Conservation (phyloP, 441 rosid species). For the Erodium texanum region DNA sequence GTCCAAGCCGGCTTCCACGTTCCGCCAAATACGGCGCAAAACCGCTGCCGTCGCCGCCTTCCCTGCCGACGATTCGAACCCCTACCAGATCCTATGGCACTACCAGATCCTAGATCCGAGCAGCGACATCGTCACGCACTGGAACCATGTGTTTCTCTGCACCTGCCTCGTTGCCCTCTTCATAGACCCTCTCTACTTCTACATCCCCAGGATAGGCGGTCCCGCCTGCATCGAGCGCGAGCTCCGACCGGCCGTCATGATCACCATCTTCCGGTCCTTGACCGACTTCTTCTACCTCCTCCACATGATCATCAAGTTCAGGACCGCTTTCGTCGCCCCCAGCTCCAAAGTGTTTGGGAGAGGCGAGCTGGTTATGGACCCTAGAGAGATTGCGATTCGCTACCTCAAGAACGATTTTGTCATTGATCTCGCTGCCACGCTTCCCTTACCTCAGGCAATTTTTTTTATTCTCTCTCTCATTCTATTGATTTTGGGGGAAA, state of each 20-base stretch:
- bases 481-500: background rate
- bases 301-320: slow-evolving; percentile 61
- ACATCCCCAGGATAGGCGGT: slow-evolving; percentile 53
- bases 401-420: slow-evolving; percentile 57
- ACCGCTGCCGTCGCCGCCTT: slow-evolving; percentile 1
- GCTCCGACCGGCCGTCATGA: slow-evolving; percentile 32
- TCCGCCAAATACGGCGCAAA: background rate
- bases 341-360: slow-evolving; percentile 70
- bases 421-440: slow-evolving; percentile 64
- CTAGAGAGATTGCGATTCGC: slow-evolving; percentile 50
- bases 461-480: background rate
- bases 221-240: slow-evolving; percentile 54
- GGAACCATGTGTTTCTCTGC: slow-evolving; percentile 80
- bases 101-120: slow-evolving; percentile 69
- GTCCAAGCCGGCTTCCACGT: background rate
- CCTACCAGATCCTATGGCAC: slow-evolving; percentile 48
- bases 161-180: slow-evolving; percentile 63
- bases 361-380: slow-evolving; percentile 82
- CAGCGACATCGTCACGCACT: slow-evolving; percentile 51
- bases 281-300: slow-evolving; percentile 56
- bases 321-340: slow-evolving; percentile 73
- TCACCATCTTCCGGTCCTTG: slow-evolving; percentile 62
- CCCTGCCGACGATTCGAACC: slow-evolving; percentile 20
- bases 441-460: slow-evolving; percentile 83
- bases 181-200: slow-evolving; percentile 83